These are phyloP conservation scores for Stagonosporopsis vannaccii DNA, from an alignment of 2,329 filamentous ascomycete genomes.

Conservation along the genomic window DNA sequence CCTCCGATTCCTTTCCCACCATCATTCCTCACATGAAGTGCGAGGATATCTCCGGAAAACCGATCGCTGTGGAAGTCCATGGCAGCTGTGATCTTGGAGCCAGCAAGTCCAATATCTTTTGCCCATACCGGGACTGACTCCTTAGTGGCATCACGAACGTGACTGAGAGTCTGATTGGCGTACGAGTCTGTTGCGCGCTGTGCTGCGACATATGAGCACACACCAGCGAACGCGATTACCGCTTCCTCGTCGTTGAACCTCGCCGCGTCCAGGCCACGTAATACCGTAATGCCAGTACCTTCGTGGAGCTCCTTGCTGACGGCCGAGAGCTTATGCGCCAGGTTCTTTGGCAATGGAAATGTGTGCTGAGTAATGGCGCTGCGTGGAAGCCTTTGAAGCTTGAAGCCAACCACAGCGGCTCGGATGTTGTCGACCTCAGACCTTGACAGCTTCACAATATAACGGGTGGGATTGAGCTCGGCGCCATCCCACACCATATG, in stretches of 20 bases:
- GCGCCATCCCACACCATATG: conserved; percentile 45
- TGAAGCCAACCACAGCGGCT: conserved; percentile 45
- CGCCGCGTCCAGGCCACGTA: conserved; percentile 44
- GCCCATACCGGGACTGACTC: conserved; percentile 42
- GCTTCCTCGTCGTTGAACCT: conserved; percentile 48
- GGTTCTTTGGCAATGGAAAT: conserved; percentile 34
- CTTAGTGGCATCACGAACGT: conserved; percentile 48
- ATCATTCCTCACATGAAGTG: conserved; percentile 45
- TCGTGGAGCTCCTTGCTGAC: conserved; percentile 42
- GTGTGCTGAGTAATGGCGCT: conserved; percentile 13
- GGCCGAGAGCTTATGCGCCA: conserved; percentile 34
- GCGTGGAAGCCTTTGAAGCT: conserved; percentile 18
- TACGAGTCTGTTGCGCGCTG: conserved; percentile 47
- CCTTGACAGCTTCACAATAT: conserved; percentile 35
- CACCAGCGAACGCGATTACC: conserved; percentile 46
- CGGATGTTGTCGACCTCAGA: conserved; percentile 40
- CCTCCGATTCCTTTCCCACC: conserved; percentile 41
- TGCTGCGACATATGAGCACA: conserved; percentile 41
- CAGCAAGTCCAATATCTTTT: conserved; percentile 46
- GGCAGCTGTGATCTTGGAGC: conserved; percentile 46
- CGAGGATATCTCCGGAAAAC: conserved; percentile 48
- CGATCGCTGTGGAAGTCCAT: conserved; percentile 51
- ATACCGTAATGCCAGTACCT: conserved; percentile 39
- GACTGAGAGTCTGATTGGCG: conserved; percentile 47
- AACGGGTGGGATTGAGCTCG: conserved; percentile 36